A percentile compares a stretch with the other conserved stretches of the same genome.
These are phyloP conservation scores for Phytophthora vignae DNA, from an alignment of 352 stramenopile genomes.

Conservation along the genomic window DNA sequence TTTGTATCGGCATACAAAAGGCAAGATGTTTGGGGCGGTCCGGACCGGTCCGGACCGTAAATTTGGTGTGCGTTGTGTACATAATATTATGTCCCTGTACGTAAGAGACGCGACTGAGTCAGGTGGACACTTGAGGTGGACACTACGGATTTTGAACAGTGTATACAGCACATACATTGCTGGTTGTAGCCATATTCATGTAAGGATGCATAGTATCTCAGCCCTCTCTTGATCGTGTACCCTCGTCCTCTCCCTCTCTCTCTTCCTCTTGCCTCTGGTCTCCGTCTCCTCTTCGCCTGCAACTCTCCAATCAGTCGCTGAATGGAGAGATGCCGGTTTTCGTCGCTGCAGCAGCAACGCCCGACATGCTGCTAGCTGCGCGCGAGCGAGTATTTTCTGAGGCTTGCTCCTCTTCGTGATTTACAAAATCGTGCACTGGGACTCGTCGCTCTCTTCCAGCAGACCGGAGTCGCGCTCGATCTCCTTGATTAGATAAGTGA, in stretches of 20 bases:
- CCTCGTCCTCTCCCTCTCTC: no score
- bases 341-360: constrained; percentile 5
- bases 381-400: constrained; percentile 8
- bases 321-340: constrained; percentile 17
- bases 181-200: no score
- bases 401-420: constrained; percentile 4
- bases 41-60: not conserved
- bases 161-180: no score
- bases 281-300: constrained; percentile 13
- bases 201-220: constrained; percentile 7
- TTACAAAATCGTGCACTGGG: constrained; percentile 85
- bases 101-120: not conserved
- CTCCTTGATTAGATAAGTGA: constrained; percentile 92
- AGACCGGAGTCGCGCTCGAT: constrained; percentile 90
- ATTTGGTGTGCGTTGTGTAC: not conserved
- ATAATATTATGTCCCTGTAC: not conserved
- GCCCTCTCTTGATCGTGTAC: constrained; percentile 11
- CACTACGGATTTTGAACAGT: not conserved
- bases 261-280: no score
- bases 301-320: constrained; percentile 8
- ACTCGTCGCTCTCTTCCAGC: constrained; percentile 82
- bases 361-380: constrained; percentile 4
- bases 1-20: constrained; percentile 6
- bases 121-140: not conserved
- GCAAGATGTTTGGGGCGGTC: not conserved